Conservation (phyloP, 768 basidiomycete genomes). For the Lactarius tabidus region DNA sequence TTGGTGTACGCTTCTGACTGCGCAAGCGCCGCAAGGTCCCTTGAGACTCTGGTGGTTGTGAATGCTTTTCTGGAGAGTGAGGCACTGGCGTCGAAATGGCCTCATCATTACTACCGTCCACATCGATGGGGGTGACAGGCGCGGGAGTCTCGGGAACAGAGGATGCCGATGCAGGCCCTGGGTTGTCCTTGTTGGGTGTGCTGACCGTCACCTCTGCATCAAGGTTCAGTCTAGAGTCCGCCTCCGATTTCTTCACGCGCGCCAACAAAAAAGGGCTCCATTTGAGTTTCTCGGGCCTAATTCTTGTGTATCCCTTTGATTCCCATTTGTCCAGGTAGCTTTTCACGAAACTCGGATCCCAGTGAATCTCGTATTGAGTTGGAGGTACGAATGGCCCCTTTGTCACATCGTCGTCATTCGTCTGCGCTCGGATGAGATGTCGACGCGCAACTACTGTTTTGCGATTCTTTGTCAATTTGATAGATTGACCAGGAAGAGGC, state of each 20-base stretch:
- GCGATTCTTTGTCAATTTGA: constrained; percentile 67
- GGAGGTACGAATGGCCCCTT: constrained; percentile 60
- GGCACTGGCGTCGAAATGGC: constrained; percentile 8
- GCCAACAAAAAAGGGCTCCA: constrained; percentile 91
- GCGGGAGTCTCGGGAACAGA: constrained; percentile 24
- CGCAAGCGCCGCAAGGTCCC: constrained; percentile 18
- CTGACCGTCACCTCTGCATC: constrained; percentile 9
- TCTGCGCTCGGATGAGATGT: constrained; percentile 50
- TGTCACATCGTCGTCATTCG: constrained; percentile 46
- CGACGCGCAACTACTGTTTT: constrained; percentile 60
- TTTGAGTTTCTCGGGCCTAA: constrained; percentile 81
- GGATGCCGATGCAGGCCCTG: constrained; percentile 14
- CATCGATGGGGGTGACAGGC: constrained; percentile 20
- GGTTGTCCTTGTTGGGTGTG: constrained; percentile 19
- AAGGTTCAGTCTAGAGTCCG: constrained; percentile 15
- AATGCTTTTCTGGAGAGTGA: constrained; percentile 22
- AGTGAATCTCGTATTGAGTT: constrained; percentile 67
- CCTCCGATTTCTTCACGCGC: constrained; percentile 36
- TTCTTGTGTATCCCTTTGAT: constrained; percentile 68
- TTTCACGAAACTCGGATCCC: constrained; percentile 64
- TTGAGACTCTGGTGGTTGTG: constrained; percentile 12
- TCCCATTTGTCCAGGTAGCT: constrained; percentile 68
- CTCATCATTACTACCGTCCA: constrained; percentile 13
- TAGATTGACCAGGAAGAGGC: constrained; percentile 74
- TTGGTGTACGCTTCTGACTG: constrained; percentile 15